Evolutionary conservation across 768 basidiomycete species (phyloP).

Genomic region (Scleroderma citrinum): DNA sequence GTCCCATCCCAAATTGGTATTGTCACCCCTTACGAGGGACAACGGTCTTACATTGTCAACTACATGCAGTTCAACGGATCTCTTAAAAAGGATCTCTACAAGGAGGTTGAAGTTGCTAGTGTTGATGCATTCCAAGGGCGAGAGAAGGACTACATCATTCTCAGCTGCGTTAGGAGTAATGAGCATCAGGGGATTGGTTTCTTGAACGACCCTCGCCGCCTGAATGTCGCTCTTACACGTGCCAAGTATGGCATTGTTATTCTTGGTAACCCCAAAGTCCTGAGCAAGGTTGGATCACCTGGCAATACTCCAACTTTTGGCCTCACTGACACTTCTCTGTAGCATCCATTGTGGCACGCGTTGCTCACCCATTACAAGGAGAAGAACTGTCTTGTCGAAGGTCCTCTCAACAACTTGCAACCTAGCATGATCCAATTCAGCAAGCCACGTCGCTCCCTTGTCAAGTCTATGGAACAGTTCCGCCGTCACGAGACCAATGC

Average conservation of each 20-base stretch:
- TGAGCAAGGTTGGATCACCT: slow-evolving; percentile 77
- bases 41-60: slow-evolving; percentile 95
- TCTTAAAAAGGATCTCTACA: slow-evolving; percentile 97
- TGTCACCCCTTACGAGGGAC: slow-evolving; percentile 98
- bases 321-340: slow-evolving; percentile 9
- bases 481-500: slow-evolving; percentile 90
- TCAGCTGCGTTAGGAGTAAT: slow-evolving; percentile 96
- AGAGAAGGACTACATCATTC: slow-evolving; percentile 99
- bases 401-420: slow-evolving; percentile 92
- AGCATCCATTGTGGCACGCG: slow-evolving; percentile 99
- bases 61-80: slow-evolving; percentile 99
- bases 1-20: slow-evolving; percentile 94
- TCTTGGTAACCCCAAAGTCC: slow-evolving; percentile 98
- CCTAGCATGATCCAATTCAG: slow-evolving; percentile 99
- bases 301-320: not conserved
- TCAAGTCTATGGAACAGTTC: slow-evolving; percentile 90
- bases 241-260: slow-evolving; percentile 99
- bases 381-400: slow-evolving; percentile 88
- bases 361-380: slow-evolving; percentile 99
- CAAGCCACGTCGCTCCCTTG: slow-evolving; percentile 86
- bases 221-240: slow-evolving; percentile 95
- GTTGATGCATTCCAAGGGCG: slow-evolving; percentile 99
- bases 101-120: slow-evolving; percentile 98
- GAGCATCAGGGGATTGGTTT: slow-evolving; percentile 99
- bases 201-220: slow-evolving; percentile 91